Conservation (phyloP, 2,329 filamentous ascomycete species). For the Rutstroemia sp. region DNA sequence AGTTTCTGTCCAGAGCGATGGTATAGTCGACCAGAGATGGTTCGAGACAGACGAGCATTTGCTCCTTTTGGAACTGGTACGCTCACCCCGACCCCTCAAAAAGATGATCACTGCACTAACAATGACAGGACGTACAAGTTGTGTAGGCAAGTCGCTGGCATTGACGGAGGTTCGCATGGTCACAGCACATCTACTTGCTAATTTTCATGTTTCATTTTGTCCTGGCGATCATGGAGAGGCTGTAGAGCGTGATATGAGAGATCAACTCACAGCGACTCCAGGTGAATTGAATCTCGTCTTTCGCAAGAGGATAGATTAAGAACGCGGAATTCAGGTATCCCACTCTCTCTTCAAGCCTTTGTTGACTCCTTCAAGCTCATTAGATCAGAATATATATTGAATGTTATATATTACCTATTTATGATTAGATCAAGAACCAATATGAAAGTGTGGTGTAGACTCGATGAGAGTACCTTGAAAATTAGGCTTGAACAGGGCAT, state of each 20-base stretch:
- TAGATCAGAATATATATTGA: too few species aligned
- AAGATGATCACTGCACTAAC: neutral
- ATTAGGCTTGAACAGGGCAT: too few species aligned
- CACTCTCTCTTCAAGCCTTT: too few species aligned
- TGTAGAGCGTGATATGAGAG: neutral
- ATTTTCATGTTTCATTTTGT: neutral
- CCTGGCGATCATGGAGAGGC: neutral
- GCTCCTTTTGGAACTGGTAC: slow-evolving; percentile 23
- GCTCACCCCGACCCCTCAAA: slow-evolving; percentile 4
- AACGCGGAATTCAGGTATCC: too few species aligned
- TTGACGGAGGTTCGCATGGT: slow-evolving; percentile 27
- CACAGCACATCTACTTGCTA: slow-evolving; percentile 9
- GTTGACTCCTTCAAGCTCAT: too few species aligned
- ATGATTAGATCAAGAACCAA: too few species aligned
- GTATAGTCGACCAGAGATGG: slow-evolving; percentile 16
- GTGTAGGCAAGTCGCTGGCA: slow-evolving; percentile 27
- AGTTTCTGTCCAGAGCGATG: slow-evolving; percentile 30
- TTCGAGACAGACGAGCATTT: slow-evolving; percentile 21
- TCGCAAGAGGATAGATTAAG: too few species aligned
- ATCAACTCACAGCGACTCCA: neutral
- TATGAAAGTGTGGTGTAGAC: too few species aligned
- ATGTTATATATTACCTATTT: too few species aligned
- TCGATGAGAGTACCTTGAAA: too few species aligned
- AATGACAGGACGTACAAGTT: slow-evolving; percentile 10
- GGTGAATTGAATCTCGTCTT: neutral